Evolutionary conservation across 805 yeast genomes (phyloP), one percentile per base, ranked within the genome.

Genomic region (Hanseniaspora guilliermondii): DNA sequence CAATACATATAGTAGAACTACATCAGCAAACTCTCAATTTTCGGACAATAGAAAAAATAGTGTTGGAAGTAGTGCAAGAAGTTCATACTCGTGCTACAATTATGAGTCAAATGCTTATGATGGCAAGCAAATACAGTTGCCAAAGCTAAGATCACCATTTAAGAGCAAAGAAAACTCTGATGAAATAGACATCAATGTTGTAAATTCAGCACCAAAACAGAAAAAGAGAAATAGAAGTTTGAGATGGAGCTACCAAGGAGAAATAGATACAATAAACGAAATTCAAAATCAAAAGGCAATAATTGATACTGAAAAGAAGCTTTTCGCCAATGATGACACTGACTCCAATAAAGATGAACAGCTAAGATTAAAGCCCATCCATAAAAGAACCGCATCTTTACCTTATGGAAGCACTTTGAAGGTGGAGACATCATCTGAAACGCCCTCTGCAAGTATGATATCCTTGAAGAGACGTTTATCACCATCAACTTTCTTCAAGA

Each of bases 181-280:
- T n/a, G 46, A 42, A 7, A n/a, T 27, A n/a, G 36, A 42, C 9
- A 17, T 17, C 5, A 27, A 42, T 12, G 8, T 17, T 19, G 35
- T 27, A 16, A 27, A 25, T 25, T 9, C 36, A 24, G 33, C 32
- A 5, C 36, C 47, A n/a, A 14, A 4, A 7, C 46, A 44, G 21
- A 52, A 42, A 16, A 42, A 35, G 21, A 44, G 55, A 52, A 52
- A 52, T 30, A 52, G 55, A 52, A 52, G 55, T 25, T 37, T 52
- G 46, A 42, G 55, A 52, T 52, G 55, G 55, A 52, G 55, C 14
- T 52, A 52, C 16, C 55, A 52, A 37, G 55, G 55, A 6, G 41
- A 52, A 52, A 52, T 44, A 12, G 49, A 52, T 2, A 35, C 55
- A 4, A 52, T 52, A 6, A 52, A 42, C 30, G 45, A 52, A 37